Evolutionary conservation across 768 basidiomycete species (phyloP).

Genomic region (Amanita pseudoporphyria): DNA sequence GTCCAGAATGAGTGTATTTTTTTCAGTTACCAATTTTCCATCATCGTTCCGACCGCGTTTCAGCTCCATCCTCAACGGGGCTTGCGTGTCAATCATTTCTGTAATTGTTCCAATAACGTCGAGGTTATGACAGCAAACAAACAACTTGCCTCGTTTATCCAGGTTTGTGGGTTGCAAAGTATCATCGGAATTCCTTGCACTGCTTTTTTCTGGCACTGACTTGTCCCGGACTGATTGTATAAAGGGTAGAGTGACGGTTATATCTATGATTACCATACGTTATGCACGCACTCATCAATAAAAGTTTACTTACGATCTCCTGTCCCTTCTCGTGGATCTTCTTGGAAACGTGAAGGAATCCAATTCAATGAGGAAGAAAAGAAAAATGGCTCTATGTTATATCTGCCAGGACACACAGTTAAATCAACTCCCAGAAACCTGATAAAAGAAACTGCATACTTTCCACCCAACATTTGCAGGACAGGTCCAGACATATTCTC

Average conservation of each 20-base stretch:
- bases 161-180: constrained; percentile 5
- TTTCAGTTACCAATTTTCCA: constrained; percentile 10
- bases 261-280: constrained; percentile 26
- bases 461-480: constrained; percentile 51
- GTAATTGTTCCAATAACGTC: neutral
- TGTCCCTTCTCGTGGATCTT: constrained; percentile 25
- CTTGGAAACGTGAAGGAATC: constrained; percentile 61
- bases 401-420: constrained; percentile 21
- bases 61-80: constrained; percentile 19
- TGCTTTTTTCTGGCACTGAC: constrained; percentile 10
- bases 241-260: constrained; percentile 49
- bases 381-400: constrained; percentile 57
- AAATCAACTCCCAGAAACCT: neutral
- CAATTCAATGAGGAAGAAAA: constrained; percentile 57
- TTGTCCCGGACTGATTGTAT: constrained; percentile 31
- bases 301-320: constrained; percentile 42
- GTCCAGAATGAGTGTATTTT: constrained; percentile 31
- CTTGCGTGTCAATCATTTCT: constrained; percentile 27
- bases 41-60: neutral
- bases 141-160: neutral
- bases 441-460: constrained; percentile 21
- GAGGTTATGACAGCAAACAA: neutral
- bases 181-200: constrained; percentile 9
- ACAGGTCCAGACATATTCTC: constrained; percentile 43
- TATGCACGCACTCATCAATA: neutral